Conservation (phyloP, 768 basidiomycete genomes). For the Tubosaeta brunneosetosa region DNA sequence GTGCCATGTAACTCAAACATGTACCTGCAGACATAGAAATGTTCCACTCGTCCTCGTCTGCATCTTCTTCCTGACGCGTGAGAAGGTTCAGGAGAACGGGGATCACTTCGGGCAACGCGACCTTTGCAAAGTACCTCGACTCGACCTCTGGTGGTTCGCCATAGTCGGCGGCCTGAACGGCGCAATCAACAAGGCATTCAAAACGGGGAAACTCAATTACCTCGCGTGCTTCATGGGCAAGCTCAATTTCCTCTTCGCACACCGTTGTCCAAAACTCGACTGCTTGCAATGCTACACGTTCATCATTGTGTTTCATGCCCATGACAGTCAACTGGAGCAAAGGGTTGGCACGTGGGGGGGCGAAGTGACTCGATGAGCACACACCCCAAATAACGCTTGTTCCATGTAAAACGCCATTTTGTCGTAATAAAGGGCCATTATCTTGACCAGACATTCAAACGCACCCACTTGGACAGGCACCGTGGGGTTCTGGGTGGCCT, state of each 20-base stretch:
- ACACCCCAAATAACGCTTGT: conserved; percentile 92
- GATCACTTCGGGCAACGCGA: conserved; percentile 90
- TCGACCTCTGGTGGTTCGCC: conserved; percentile 83
- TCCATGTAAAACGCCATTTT: conserved; percentile 99
- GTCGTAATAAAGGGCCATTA: conserved; percentile 98
- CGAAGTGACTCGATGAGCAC: conserved; percentile 27
- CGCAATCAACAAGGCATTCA: conserved; percentile 4
- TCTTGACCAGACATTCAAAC: conserved; percentile 91
- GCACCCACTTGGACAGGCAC: conserved; percentile 90
- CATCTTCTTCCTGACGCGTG: conserved; percentile 92
- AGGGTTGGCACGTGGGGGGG: conserved; percentile 13
- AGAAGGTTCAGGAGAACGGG: conserved; percentile 88
- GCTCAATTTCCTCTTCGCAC: conserved; percentile 94
- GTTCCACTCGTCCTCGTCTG: conserved; percentile 99
- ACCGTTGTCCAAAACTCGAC: conserved; percentile 99
- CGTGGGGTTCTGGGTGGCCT: conserved; percentile 84
- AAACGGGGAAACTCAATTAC: conserved; percentile 36
- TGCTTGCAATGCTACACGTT: conserved; percentile 90
- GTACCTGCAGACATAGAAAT: conserved; percentile 96
- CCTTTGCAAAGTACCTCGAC: conserved; percentile 88
- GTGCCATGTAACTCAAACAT: conserved; percentile 82
- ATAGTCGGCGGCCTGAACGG: conserved; percentile 74
- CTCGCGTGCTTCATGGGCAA: conserved; percentile 88
- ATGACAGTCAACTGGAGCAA: conserved; percentile 78
- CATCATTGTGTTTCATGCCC: conserved; percentile 93